A percentile compares a stretch with the other conserved stretches of the same genome.
These are phyloP conservation scores for Cladobotryum protrusum DNA, from an alignment of 2,329 filamentous ascomycete genomes.

Conservation along the genomic window DNA sequence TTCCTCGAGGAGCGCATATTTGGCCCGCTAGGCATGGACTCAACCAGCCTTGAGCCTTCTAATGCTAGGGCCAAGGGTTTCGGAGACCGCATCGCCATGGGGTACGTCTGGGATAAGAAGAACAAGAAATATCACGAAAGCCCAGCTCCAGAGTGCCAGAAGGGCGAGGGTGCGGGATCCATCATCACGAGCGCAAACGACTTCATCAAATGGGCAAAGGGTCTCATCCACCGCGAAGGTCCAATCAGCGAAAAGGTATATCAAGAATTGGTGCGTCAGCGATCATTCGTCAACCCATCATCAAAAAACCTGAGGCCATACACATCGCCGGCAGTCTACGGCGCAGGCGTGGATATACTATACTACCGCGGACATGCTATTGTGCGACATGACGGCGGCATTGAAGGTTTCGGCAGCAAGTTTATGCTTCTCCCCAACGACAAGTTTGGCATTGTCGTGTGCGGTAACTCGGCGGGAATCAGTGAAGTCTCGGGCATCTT, in stretches of 20 bases:
- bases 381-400: slow-evolving; percentile 19
- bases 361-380: slow-evolving; percentile 16
- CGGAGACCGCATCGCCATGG: slow-evolving; percentile 14
- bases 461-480: slow-evolving; percentile 19
- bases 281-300: slow-evolving; percentile 16
- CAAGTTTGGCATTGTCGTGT: slow-evolving; percentile 21
- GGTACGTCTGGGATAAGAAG: slow-evolving; percentile 14
- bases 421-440: slow-evolving; percentile 21
- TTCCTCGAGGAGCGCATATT: slow-evolving; percentile 20
- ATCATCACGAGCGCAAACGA: slow-evolving; percentile 22
- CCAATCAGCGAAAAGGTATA: slow-evolving; percentile 19
- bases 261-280: slow-evolving; percentile 13
- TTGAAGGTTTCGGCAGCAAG: slow-evolving; percentile 19
- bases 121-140: slow-evolving; percentile 1
- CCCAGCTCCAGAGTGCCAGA: slow-evolving; percentile 13
- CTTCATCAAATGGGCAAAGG: slow-evolving; percentile 22
- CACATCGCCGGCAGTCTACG: slow-evolving; percentile 14
- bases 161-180: slow-evolving; percentile 24
- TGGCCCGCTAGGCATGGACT: slow-evolving; percentile 19
- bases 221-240: slow-evolving; percentile 16
- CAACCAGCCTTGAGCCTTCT: slow-evolving; percentile 19
- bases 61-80: slow-evolving; percentile 14
- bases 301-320: slow-evolving; percentile 4
- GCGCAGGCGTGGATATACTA: slow-evolving; percentile 18
- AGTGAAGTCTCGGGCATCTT: slow-evolving; percentile 14